Evolutionary conservation across 768 basidiomycete species (phyloP).

Genomic region (Rhizopogon vulgaris): DNA sequence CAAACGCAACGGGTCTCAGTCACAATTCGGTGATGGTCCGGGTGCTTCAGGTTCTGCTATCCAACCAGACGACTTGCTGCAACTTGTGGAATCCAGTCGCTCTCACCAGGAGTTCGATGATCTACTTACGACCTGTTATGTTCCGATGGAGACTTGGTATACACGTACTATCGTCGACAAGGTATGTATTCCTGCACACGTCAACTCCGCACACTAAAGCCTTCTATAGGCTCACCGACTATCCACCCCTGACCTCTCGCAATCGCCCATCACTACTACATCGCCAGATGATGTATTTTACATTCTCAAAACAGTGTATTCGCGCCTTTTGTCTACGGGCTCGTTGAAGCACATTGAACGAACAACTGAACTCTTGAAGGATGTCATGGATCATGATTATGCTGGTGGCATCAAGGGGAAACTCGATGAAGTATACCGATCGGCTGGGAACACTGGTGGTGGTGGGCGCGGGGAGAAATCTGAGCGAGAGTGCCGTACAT

Average conservation of each 20-base stretch:
- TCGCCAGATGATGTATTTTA: constrained; percentile 95
- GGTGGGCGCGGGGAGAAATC: constrained; percentile 61
- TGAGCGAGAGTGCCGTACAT: constrained; percentile 72
- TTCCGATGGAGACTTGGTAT: constrained; percentile 92
- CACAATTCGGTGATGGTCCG: background rate
- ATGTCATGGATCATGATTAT: constrained; percentile 80
- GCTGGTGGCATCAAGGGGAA: constrained; percentile 74
- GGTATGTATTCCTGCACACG: constrained; percentile 33
- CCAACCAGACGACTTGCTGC: constrained; percentile 10
- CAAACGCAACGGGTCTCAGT: background rate
- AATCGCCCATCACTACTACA: constrained; percentile 60
- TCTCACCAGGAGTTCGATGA: constrained; percentile 59
- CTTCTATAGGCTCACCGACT: constrained; percentile 74
- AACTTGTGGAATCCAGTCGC: constrained; percentile 39
- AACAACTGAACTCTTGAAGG: constrained; percentile 57
- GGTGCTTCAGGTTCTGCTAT: background rate
- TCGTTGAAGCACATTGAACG: constrained; percentile 51
- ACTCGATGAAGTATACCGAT: constrained; percentile 83
- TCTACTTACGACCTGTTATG: constrained; percentile 69
- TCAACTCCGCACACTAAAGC: background rate
- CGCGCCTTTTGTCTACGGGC: constrained; percentile 74
- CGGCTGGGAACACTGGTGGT: constrained; percentile 34
- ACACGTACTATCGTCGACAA: constrained; percentile 81
- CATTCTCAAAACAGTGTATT: constrained; percentile 80
- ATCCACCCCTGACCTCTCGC: constrained; percentile 65